phyloP scores from a whole-genome alignment of 2,329 filamentous ascomycete species.

The Chaetothyriales sp. region DNA sequence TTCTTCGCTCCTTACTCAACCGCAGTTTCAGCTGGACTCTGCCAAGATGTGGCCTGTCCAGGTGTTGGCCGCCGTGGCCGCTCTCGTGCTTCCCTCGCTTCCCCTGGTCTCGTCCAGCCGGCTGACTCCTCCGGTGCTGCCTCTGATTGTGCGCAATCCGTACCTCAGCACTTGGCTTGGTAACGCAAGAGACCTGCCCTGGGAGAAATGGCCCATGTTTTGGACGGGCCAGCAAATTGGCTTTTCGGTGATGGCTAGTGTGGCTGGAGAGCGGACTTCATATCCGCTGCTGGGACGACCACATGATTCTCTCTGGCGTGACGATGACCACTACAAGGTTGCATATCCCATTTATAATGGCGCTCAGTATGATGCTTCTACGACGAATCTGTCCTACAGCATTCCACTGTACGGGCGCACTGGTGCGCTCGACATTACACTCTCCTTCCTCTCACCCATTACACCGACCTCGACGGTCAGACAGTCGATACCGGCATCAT shows the following conservation, averaged over 20 bases:
- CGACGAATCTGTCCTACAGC: slow-evolving; percentile 54
- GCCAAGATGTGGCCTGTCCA: slow-evolving; percentile 16
- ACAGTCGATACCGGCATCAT: slow-evolving; percentile 70
- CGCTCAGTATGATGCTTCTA: slow-evolving; percentile 54
- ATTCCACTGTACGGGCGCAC: slow-evolving; percentile 37
- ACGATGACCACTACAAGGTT: slow-evolving; percentile 53
- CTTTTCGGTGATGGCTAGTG: slow-evolving; percentile 48
- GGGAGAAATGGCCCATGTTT: slow-evolving; percentile 78
- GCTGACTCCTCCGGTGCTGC: slow-evolving; percentile 47
- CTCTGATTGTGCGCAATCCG: slow-evolving; percentile 60
- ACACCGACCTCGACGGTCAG: slow-evolving; percentile 68
- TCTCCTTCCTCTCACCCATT: slow-evolving; percentile 62
- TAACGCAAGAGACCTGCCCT: slow-evolving; percentile 58
- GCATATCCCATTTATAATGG: slow-evolving; percentile 47
- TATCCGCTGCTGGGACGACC: slow-evolving; percentile 54
- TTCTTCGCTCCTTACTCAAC: no score
- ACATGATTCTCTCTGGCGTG: slow-evolving; percentile 48
- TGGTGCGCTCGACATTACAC: slow-evolving; percentile 34
- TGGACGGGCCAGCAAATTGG: slow-evolving; percentile 60
- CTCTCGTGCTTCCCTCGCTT: slow-evolving; percentile 10
- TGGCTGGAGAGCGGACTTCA: slow-evolving; percentile 45
- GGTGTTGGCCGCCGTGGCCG: slow-evolving; percentile 10
- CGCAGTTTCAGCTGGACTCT: not conserved
- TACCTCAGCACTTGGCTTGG: slow-evolving; percentile 60
- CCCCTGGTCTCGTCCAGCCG: slow-evolving; percentile 10